A percentile compares a stretch with the other conserved stretches of the same genome.
phyloP scores from a whole-genome alignment of 768 basidiomycete species.

The Russula foetens region DNA sequence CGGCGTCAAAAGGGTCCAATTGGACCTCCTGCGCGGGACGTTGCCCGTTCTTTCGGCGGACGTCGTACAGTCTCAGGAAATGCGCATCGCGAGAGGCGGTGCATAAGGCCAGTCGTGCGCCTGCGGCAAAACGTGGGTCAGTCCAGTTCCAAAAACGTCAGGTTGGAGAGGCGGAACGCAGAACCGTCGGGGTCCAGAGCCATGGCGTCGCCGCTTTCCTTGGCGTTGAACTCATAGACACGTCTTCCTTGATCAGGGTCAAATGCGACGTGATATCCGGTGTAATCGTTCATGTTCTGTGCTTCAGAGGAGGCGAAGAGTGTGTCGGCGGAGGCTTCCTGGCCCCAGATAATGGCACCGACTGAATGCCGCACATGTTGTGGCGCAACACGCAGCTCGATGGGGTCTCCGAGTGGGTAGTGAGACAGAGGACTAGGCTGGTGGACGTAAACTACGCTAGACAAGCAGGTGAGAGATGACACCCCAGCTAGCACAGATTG shows the following conservation, averaged over 20 bases:
- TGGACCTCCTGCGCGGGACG: background rate
- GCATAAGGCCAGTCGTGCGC: slow-evolving; percentile 12
- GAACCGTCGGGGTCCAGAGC: slow-evolving; percentile 14
- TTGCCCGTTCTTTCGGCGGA: slow-evolving; percentile 5
- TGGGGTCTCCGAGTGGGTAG: background rate
- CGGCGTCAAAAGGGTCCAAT: background rate
- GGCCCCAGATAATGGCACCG: slow-evolving; percentile 15
- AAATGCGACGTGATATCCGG: slow-evolving; percentile 13
- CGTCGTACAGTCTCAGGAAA: slow-evolving; percentile 13
- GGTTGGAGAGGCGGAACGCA: background rate
- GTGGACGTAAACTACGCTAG: slow-evolving; percentile 10
- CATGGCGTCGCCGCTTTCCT: slow-evolving; percentile 19
- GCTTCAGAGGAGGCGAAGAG: slow-evolving; percentile 20
- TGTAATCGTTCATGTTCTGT: slow-evolving; percentile 1
- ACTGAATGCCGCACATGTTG: slow-evolving; percentile 8
- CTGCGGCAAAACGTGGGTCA: background rate
- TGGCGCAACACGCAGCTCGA: slow-evolving; percentile 4
- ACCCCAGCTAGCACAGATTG: background rate
- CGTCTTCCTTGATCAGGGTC: slow-evolving; percentile 8
- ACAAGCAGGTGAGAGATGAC: background rate
- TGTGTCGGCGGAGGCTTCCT: background rate
- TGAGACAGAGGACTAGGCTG: background rate
- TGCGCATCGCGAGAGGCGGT: background rate
- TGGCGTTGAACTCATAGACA: background rate
- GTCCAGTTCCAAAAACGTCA: too few species aligned